Evolutionary conservation across 2,329 filamentous ascomycete species (phyloP).

Genomic region (Xylariaceae sp.): DNA sequence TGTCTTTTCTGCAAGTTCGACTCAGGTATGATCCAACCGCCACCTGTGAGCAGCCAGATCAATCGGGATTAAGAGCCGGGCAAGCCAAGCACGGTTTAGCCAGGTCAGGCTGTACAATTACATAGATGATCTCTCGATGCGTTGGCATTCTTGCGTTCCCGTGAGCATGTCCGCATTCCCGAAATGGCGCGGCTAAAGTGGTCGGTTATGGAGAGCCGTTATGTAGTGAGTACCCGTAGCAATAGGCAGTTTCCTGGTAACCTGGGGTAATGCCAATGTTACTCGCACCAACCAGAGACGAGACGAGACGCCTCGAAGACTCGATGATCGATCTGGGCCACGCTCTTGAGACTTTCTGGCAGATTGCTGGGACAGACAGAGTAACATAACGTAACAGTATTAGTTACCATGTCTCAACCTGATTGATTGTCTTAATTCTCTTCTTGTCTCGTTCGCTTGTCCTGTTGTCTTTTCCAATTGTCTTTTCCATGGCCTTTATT

Average conservation of each 20-base stretch:
- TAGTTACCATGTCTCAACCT: background rate
- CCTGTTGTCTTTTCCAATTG: background rate
- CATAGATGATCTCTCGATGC: constrained; percentile 17
- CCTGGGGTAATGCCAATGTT: background rate
- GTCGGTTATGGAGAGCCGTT: constrained; percentile 11
- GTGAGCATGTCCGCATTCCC: constrained; percentile 15
- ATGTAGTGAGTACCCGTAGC: background rate
- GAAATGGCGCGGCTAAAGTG: constrained; percentile 17
- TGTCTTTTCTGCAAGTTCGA: constrained; percentile 6
- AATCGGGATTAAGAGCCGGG: background rate
- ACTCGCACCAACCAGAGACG: too few relatives aligned
- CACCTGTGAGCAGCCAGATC: background rate
- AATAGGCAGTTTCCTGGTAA: background rate
- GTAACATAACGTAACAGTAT: too few relatives aligned
- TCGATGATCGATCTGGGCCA: background rate
- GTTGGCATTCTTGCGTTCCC: constrained; percentile 20
- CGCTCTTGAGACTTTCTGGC: background rate
- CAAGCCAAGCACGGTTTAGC: constrained; percentile 2
- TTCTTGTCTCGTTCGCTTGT: background rate
- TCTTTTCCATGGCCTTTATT: background rate
- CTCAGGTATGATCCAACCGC: constrained; percentile 9
- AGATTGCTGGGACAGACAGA: background rate
- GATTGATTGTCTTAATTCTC: background rate
- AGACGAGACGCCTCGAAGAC: too few relatives aligned
- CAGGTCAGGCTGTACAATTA: constrained; percentile 18